These are phyloP conservation scores for Westerdykella aurantiaca DNA, from an alignment of 2,329 filamentous ascomycete genomes.

Conservation along the genomic window DNA sequence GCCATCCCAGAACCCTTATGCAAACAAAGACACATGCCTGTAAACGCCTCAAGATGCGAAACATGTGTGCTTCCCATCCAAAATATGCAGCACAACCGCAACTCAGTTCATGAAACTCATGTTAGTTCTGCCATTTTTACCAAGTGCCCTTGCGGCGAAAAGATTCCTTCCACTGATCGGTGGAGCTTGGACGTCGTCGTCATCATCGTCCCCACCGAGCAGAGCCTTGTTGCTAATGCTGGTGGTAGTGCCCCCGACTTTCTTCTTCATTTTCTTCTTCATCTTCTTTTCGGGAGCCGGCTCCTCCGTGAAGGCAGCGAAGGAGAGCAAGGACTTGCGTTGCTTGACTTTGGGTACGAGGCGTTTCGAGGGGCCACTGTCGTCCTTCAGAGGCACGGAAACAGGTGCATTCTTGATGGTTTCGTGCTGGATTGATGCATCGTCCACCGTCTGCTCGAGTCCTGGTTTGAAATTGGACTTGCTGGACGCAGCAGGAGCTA, in stretches of 20 bases:
- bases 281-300: slow-evolving; percentile 36
- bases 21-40: too few relatives aligned
- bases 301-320: slow-evolving; percentile 37
- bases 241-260: slow-evolving; percentile 53
- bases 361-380: slow-evolving; percentile 20
- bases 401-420: slow-evolving; percentile 36
- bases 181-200: slow-evolving; percentile 28
- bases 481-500: slow-evolving; percentile 41
- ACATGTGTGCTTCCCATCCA: background rate
- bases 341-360: slow-evolving; percentile 34
- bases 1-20: too few relatives aligned
- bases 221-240: slow-evolving; percentile 56
- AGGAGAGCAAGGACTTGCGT: slow-evolving; percentile 47
- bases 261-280: slow-evolving; percentile 62
- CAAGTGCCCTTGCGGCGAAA: slow-evolving; percentile 34
- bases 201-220: slow-evolving; percentile 56
- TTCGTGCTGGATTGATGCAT: slow-evolving; percentile 34
- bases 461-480: slow-evolving; percentile 41
- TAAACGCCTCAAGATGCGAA: too few relatives aligned
- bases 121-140: slow-evolving; percentile 35
- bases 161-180: slow-evolving; percentile 33
- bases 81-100: background rate
- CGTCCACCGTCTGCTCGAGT: slow-evolving; percentile 42
- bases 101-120: slow-evolving; percentile 19
- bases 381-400: slow-evolving; percentile 32